Conservation (phyloP, 2,329 filamentous ascomycete species). For the Gnomoniopsis smithogilvyi region DNA sequence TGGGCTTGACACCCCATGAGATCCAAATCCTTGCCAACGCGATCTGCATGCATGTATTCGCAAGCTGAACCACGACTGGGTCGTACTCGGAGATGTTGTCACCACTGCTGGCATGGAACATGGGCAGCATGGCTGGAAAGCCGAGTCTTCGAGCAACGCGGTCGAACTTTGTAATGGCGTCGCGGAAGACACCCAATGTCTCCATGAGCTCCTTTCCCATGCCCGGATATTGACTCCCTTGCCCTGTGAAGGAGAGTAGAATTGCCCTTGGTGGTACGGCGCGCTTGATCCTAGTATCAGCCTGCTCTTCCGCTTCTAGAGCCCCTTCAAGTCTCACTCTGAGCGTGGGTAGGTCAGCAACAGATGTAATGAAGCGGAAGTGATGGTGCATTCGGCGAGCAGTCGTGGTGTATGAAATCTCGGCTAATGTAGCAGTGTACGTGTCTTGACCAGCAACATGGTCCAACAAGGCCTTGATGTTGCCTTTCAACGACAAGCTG, state of each 20-base stretch:
- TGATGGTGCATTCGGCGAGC: slow-evolving; percentile 61
- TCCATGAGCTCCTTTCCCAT: slow-evolving; percentile 39
- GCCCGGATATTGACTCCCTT: slow-evolving; percentile 50
- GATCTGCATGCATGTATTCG: slow-evolving; percentile 53
- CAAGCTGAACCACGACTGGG: slow-evolving; percentile 51
- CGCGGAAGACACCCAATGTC: background rate
- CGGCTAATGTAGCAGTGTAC: slow-evolving; percentile 41
- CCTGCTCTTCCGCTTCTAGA: slow-evolving; percentile 39
- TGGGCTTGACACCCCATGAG: slow-evolving; percentile 50
- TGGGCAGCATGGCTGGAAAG: slow-evolving; percentile 51
- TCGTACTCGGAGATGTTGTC: slow-evolving; percentile 31
- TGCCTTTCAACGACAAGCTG: slow-evolving; percentile 55
- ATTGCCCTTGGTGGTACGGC: slow-evolving; percentile 32
- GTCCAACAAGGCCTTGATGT: slow-evolving; percentile 51
- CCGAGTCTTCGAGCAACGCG: slow-evolving; percentile 43
- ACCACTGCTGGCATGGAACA: slow-evolving; percentile 45
- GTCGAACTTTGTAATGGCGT: slow-evolving; percentile 18
- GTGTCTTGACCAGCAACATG: slow-evolving; percentile 49
- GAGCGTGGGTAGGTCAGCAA: too few species aligned
- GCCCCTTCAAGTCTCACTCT: slow-evolving; percentile 43
- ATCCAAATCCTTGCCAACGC: slow-evolving; percentile 53
- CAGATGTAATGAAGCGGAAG: too few species aligned
- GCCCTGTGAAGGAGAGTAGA: slow-evolving; percentile 53
- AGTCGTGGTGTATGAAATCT: slow-evolving; percentile 65
- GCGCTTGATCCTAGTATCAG: too few species aligned